Evolutionary conservation across 768 basidiomycete genomes (phyloP).

Genomic region (Pleurotus platypus): DNA sequence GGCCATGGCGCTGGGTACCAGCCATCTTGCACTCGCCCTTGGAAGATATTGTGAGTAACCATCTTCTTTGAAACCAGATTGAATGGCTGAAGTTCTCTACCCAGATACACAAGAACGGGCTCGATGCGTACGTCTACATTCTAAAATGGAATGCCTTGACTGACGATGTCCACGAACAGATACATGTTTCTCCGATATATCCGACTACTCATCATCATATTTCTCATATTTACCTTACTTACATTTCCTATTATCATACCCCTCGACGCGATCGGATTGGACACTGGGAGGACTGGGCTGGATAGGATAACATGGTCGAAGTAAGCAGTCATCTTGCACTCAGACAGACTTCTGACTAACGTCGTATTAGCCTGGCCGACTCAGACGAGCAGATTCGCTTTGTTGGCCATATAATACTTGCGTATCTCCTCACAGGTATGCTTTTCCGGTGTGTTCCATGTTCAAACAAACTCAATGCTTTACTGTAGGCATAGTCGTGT

Average conservation of each 20-base stretch:
- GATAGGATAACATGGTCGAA: constrained; percentile 49
- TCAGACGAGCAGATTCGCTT: constrained; percentile 38
- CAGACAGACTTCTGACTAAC: background rate
- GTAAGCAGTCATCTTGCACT: constrained; percentile 23
- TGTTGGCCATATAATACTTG: constrained; percentile 55
- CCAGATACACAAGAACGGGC: constrained; percentile 56
- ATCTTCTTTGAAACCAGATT: background rate
- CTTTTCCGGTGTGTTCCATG: constrained; percentile 13
- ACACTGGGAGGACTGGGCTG: constrained; percentile 30
- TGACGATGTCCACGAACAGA: constrained; percentile 17
- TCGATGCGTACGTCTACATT: constrained; percentile 57
- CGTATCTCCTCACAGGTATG: constrained; percentile 46
- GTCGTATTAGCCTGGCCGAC: constrained; percentile 28
- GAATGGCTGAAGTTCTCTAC: background rate
- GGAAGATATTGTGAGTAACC: constrained; percentile 39
- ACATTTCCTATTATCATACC: constrained; percentile 65
- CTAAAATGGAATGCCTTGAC: background rate
- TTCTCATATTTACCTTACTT: constrained; percentile 48
- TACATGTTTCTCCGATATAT: constrained; percentile 62
- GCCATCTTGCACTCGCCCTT: constrained; percentile 37
- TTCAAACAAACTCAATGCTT: background rate
- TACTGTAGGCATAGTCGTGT: constrained; percentile 52
- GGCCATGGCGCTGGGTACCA: constrained; percentile 50
- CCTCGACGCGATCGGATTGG: constrained; percentile 43
- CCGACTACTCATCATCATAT: constrained; percentile 58